Percentiles rank a stretch among this genome's conserved stretches.
Evolutionary conservation across 371 early-diverging fungal genomes (phyloP).

Genomic region (Aphelidium insulamus): DNA sequence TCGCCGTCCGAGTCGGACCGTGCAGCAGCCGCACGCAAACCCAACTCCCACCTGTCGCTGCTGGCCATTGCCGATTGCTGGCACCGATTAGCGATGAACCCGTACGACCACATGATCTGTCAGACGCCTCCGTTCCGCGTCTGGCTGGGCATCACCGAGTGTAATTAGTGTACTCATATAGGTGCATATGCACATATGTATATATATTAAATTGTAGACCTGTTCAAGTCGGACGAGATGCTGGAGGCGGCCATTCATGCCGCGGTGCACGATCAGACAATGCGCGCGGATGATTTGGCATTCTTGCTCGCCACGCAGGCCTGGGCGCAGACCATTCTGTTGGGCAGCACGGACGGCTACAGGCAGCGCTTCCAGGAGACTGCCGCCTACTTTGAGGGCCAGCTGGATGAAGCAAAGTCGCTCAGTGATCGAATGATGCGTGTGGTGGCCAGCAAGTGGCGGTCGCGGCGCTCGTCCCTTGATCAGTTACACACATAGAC

Average conservation of each 20-base stretch:
- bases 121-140: conserved; percentile 86
- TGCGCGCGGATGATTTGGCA: conserved; percentile 67
- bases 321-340: conserved; percentile 74
- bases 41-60: conserved; percentile 79
- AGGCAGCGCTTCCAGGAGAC: conserved; percentile 56
- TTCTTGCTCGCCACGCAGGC: conserved; percentile 72
- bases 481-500: too few species aligned
- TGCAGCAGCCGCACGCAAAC: too few species aligned
- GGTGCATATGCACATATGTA: too few species aligned
- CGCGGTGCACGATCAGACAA: conserved; percentile 50
- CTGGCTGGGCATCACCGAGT: conserved; percentile 86
- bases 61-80: conserved; percentile 87
- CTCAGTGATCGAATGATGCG: conserved; percentile 45
- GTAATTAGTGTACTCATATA: too few species aligned
- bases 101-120: conserved; percentile 82
- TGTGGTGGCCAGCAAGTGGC: conserved; percentile 28
- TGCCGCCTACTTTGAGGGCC: conserved; percentile 49
- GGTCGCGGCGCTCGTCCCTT: too few species aligned
- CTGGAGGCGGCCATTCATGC: conserved; percentile 61
- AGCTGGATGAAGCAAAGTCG: conserved; percentile 41
- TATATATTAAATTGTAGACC: too few species aligned
- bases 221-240: conserved; percentile 50
- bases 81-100: conserved; percentile 54
- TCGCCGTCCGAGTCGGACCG: conserved; percentile 48
- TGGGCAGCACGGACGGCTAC: conserved; percentile 65